phyloP scores from a whole-genome alignment of 148 eudicot genomes.

The Silene uniflora region DNA sequence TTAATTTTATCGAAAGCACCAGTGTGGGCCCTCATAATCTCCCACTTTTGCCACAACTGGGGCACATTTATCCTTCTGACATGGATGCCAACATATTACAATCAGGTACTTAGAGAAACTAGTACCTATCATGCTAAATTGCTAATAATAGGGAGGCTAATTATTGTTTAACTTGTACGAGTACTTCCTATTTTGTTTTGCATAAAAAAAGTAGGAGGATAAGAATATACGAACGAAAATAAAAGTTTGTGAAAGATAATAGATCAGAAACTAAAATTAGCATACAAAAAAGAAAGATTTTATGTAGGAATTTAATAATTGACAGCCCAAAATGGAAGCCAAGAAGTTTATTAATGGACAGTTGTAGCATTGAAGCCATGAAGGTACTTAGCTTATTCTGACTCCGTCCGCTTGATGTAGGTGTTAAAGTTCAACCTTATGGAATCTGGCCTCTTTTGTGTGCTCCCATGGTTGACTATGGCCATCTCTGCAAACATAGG shows the following conservation, averaged over 20 bases:
- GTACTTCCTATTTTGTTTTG: background rate
- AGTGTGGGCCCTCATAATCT: constrained; percentile 96
- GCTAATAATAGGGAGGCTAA: background rate
- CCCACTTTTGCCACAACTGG: constrained; percentile 99
- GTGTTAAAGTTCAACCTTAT: constrained; percentile 94
- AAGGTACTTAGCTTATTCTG: constrained; percentile 16
- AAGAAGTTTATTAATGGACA: background rate
- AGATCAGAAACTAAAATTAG: no score
- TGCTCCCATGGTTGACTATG: constrained; percentile 98
- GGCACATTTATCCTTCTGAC: constrained; percentile 96
- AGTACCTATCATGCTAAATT: background rate
- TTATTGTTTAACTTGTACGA: background rate
- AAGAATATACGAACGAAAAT: background rate
- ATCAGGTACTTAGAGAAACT: constrained; percentile 52
- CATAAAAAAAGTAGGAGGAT: background rate
- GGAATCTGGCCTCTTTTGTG: constrained; percentile 85
- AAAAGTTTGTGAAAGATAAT: no score
- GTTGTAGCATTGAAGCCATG: background rate
- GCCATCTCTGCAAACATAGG: constrained; percentile 93
- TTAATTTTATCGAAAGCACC: constrained; percentile 84
- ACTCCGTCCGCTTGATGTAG: constrained; percentile 35
- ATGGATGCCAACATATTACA: constrained; percentile 99
- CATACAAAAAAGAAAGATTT: background rate
- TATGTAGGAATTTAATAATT: background rate
- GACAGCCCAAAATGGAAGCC: background rate